These are phyloP conservation scores for Ceratobasidium theobromae DNA, from an alignment of 1,284 basidiomycete species.

Conservation along the genomic window DNA sequence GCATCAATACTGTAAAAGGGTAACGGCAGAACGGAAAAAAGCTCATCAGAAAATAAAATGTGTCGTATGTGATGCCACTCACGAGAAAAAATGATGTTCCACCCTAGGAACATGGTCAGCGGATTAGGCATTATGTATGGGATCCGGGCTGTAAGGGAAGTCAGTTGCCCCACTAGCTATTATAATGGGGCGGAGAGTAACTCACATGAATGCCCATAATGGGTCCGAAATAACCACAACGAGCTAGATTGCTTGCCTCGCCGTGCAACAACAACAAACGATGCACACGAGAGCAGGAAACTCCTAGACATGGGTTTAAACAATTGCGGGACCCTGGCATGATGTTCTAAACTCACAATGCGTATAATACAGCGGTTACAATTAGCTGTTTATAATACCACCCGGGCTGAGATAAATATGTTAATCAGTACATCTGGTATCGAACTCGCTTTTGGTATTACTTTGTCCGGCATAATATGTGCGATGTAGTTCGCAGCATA, in stretches of 20 bases:
- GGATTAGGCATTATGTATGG: conserved; percentile 15
- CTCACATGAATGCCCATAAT: conserved; percentile 13
- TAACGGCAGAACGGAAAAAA: background rate
- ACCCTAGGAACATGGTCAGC: conserved; percentile 8
- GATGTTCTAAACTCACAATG: background rate
- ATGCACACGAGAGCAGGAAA: background rate
- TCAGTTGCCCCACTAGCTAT: background rate
- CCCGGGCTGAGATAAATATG: background rate
- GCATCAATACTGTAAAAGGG: conserved; percentile 4
- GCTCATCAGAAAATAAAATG: background rate
- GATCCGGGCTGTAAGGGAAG: background rate
- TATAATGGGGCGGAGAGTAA: background rate
- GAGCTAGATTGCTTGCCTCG: background rate
- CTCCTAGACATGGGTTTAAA: background rate
- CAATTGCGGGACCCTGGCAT: background rate
- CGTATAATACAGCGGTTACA: background rate
- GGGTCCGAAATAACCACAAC: conserved; percentile 16
- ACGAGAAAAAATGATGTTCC: conserved; percentile 7
- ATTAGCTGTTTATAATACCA: conserved; percentile 15
- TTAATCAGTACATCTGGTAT: background rate
- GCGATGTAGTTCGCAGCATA: conserved; percentile 14
- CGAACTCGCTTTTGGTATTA: background rate
- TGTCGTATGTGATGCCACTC: background rate
- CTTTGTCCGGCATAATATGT: conserved; percentile 8
- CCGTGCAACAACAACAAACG: background rate